Evolutionary conservation across 306 rosid species (phyloP).

Genomic region (Corylus americana): DNA sequence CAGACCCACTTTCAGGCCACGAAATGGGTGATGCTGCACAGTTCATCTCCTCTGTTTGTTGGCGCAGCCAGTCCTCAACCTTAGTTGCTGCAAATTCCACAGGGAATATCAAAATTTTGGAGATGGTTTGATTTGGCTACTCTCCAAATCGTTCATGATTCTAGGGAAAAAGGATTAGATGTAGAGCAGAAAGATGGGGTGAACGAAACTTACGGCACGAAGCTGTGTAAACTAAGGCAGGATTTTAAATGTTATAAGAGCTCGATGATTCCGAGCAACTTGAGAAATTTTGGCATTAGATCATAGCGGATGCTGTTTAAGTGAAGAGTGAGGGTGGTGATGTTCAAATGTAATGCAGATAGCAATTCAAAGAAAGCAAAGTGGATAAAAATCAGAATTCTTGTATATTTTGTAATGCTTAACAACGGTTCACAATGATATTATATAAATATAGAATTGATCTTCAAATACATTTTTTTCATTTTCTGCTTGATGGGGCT

Average conservation of each 20-base stretch:
- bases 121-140: slow-evolving; percentile 66
- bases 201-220: slow-evolving; percentile 32
- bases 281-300: slow-evolving; percentile 63
- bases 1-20: slow-evolving; percentile 69
- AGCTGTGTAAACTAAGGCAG: slow-evolving; percentile 30
- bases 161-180: slow-evolving; percentile 22
- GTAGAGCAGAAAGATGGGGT: slow-evolving; percentile 22
- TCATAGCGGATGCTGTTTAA: slow-evolving; percentile 52
- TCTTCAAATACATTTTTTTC: neutral
- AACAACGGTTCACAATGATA: slow-evolving; percentile 30
- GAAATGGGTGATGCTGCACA: slow-evolving; percentile 73
- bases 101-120: slow-evolving; percentile 90
- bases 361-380: slow-evolving; percentile 30
- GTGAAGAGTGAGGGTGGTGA: slow-evolving; percentile 52
- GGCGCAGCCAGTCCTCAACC: slow-evolving; percentile 90
- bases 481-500: neutral
- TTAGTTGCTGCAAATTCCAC: slow-evolving; percentile 89
- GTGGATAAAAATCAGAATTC: slow-evolving; percentile 36
- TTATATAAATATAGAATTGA: slow-evolving; percentile 19
- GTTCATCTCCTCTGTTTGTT: slow-evolving; percentile 87
- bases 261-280: slow-evolving; percentile 47
- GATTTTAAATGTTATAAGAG: slow-evolving; percentile 33
- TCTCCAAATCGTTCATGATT: slow-evolving; percentile 13
- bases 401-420: slow-evolving; percentile 39
- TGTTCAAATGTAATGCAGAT: slow-evolving; percentile 39